phyloP scores from a whole-genome alignment of 768 basidiomycete species.

The Trametes cingulata region DNA sequence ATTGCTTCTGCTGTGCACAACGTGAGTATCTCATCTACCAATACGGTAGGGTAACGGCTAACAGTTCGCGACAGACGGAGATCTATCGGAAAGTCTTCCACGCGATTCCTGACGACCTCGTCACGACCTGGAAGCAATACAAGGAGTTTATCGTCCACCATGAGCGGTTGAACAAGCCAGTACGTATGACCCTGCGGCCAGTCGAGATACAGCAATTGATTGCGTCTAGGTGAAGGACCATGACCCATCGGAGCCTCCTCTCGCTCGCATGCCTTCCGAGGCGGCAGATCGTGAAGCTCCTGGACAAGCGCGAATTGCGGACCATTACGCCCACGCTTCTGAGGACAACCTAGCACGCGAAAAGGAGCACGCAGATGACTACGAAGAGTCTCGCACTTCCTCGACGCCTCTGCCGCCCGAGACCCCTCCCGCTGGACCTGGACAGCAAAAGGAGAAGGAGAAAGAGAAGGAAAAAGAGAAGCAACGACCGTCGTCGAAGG shows the following conservation, averaged over 20 bases:
- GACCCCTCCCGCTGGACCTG: slow-evolving; percentile 12
- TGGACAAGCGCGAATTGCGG: slow-evolving; percentile 30
- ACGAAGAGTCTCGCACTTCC: slow-evolving; percentile 24
- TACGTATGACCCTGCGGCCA: slow-evolving; percentile 36
- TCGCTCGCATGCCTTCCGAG: slow-evolving; percentile 61
- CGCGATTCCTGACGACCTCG: slow-evolving; percentile 87
- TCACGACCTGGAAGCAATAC: slow-evolving; percentile 95
- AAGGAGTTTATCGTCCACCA: slow-evolving; percentile 81
- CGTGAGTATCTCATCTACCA: slow-evolving; percentile 46
- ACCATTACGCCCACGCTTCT: slow-evolving; percentile 19
- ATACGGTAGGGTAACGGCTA: not conserved
- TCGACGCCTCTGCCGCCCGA: slow-evolving; percentile 18
- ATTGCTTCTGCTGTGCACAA: slow-evolving; percentile 85
- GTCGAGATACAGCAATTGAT: not conserved
- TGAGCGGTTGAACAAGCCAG: slow-evolving; percentile 71
- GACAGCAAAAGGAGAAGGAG: slow-evolving; percentile 30
- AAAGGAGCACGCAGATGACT: slow-evolving; percentile 20
- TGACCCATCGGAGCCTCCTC: slow-evolving; percentile 40
- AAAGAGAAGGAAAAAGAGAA: slow-evolving; percentile 43
- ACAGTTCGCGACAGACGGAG: slow-evolving; percentile 66
- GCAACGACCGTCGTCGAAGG: slow-evolving; percentile 41
- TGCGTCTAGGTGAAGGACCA: slow-evolving; percentile 45
- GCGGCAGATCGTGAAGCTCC: slow-evolving; percentile 41
- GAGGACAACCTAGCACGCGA: slow-evolving; percentile 20
- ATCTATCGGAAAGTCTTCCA: slow-evolving; percentile 96